Percentiles rank a stretch among this genome's conserved stretches.
These are phyloP conservation scores for Mantamonas sphyraenae DNA, from an alignment of 78 protist genomes.

Conservation along the genomic window DNA sequence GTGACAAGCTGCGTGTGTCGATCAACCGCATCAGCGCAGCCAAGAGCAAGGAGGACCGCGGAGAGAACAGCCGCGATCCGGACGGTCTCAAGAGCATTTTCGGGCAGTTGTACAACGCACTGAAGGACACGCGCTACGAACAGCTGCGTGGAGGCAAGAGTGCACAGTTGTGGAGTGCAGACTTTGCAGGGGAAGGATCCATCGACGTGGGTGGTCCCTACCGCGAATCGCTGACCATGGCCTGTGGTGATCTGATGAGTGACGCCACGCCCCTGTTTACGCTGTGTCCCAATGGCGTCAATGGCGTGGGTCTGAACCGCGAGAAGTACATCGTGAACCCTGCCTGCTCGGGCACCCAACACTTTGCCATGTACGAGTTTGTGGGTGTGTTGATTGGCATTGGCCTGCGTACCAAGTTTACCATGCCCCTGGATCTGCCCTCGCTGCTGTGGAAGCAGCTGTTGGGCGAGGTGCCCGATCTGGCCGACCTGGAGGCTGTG, in stretches of 20 bases:
- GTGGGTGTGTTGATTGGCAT: neutral
- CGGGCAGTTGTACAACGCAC: neutral
- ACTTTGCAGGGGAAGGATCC: neutral
- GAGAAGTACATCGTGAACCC: neutral
- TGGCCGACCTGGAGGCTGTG: neutral
- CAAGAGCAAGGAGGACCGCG: neutral
- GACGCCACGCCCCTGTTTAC: neutral
- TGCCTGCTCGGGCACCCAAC: neutral
- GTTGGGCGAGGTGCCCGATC: neutral
- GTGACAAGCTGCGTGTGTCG: too few species aligned
- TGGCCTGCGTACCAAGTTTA: neutral
- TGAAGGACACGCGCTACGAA: neutral
- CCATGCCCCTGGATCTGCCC: neutral
- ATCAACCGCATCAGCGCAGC: neutral
- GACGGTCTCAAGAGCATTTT: neutral
- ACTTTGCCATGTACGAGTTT: neutral
- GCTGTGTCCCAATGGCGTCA: neutral
- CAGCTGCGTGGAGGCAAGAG: neutral
- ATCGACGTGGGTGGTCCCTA: neutral
- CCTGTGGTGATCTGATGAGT: neutral
- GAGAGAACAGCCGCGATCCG: neutral
- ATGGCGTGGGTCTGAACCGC: neutral
- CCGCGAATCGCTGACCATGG: neutral
- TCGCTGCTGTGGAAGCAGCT: slow-evolving; percentile 7
- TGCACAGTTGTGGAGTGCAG: neutral